These are phyloP conservation scores for Mycena sp. DNA, from an alignment of 1,284 basidiomycete genomes.

Conservation along the genomic window DNA sequence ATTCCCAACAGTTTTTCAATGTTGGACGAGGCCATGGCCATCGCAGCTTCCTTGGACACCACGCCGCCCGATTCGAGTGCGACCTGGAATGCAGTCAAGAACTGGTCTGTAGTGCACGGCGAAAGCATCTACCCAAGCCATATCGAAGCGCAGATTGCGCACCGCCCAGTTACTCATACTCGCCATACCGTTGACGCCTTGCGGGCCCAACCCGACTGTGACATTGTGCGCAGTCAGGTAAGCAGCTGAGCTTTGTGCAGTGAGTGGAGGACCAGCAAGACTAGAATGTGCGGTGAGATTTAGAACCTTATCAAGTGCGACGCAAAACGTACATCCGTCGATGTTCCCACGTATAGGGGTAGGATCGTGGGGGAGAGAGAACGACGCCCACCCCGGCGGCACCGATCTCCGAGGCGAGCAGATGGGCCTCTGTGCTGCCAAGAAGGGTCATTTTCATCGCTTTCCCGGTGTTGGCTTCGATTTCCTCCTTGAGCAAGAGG, in stretches of 20 bases:
- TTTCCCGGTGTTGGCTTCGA: conserved; percentile 53
- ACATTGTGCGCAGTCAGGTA: conserved; percentile 64
- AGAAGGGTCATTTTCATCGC: conserved; percentile 57
- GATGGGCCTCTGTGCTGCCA: conserved; percentile 70
- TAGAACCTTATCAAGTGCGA: conserved; percentile 18
- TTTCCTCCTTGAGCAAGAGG: conserved; percentile 66
- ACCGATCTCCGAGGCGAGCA: conserved; percentile 70
- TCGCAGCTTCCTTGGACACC: conserved; percentile 31
- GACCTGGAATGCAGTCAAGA: conserved; percentile 4
- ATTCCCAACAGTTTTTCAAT: conserved; percentile 63
- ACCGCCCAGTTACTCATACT: conserved; percentile 50
- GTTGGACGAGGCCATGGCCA: conserved; percentile 42
- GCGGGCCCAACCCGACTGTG: conserved; percentile 68
- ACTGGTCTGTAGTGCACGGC: not conserved
- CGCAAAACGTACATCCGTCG: conserved; percentile 49
- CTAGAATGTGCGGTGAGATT: conserved; percentile 35
- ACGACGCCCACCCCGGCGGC: conserved; percentile 67
- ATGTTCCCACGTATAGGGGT: conserved; percentile 65
- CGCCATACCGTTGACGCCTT: conserved; percentile 55
- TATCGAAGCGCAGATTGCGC: conserved; percentile 69
- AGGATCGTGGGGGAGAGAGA: conserved; percentile 56
- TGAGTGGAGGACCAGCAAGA: conserved; percentile 71
- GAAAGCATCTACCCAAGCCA: conserved; percentile 60
- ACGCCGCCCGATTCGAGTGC: conserved; percentile 16
- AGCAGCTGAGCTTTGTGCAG: conserved; percentile 59